These are phyloP conservation scores for Candida oleophila DNA, from an alignment of 805 yeast genomes.

Conservation along the genomic window DNA sequence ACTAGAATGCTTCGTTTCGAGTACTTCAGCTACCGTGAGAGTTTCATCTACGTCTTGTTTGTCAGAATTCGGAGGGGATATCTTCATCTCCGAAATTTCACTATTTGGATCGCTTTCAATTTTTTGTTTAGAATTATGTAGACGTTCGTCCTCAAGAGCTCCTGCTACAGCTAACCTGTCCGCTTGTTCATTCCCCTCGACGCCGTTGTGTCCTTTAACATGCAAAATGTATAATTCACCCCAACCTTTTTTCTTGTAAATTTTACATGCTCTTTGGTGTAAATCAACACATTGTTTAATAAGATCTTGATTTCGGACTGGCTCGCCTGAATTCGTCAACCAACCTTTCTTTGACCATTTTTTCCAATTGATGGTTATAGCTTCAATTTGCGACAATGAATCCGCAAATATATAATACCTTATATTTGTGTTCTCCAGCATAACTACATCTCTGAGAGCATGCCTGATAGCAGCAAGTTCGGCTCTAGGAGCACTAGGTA, in stretches of 20 bases:
- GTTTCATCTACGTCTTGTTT: too few species aligned
- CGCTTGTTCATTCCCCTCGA: constrained; percentile 72
- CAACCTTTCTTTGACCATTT: constrained; percentile 64
- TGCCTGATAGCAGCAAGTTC: constrained; percentile 67
- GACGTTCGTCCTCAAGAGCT: too few species aligned
- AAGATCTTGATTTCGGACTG: constrained; percentile 55
- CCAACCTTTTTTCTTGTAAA: constrained; percentile 31
- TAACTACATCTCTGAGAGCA: constrained; percentile 49
- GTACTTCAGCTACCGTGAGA: too few species aligned
- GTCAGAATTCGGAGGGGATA: too few species aligned
- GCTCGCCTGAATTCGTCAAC: constrained; percentile 39
- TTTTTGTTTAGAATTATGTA: too few species aligned
- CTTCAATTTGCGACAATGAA: constrained; percentile 62
- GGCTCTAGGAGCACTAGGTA: constrained; percentile 70
- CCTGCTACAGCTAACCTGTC: constrained; percentile 73
- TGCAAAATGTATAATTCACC: constrained; percentile 49
- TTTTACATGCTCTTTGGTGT: constrained; percentile 32
- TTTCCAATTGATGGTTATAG: constrained; percentile 55
- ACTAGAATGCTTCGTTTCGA: too few species aligned
- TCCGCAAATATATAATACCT: constrained; percentile 59
- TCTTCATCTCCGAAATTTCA: too few species aligned
- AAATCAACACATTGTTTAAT: constrained; percentile 32
- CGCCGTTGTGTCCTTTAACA: constrained; percentile 73
- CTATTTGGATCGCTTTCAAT: too few species aligned
- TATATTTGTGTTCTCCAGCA: constrained; percentile 22